phyloP scores from a whole-genome alignment of 2,329 filamentous ascomycete genomes.

The Didymella pomorum region DNA sequence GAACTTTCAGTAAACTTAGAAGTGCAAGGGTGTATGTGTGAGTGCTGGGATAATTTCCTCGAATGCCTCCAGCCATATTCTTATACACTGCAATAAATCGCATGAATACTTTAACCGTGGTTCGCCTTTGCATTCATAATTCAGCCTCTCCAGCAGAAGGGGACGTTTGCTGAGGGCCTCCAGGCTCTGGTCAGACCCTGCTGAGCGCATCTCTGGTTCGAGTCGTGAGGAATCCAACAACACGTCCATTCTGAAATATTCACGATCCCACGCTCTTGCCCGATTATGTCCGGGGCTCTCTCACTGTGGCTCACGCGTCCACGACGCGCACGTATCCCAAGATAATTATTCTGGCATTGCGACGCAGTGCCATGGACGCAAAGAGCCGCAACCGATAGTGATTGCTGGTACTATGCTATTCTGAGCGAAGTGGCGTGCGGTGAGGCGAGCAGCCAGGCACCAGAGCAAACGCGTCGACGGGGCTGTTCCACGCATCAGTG shows the following conservation, averaged over 20 bases:
- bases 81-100: neutral
- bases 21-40: neutral
- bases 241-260: neutral
- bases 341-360: neutral
- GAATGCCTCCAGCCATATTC: neutral
- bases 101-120: neutral
- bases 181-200: neutral
- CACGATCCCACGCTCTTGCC: neutral
- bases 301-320: neutral
- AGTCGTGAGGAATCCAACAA: neutral
- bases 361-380: slow-evolving; percentile 4
- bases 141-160: neutral
- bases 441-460: slow-evolving; percentile 36
- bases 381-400: slow-evolving; percentile 17
- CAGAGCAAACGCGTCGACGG: slow-evolving; percentile 33
- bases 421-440: slow-evolving; percentile 24
- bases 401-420: slow-evolving; percentile 15
- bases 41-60: neutral
- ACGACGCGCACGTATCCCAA: neutral
- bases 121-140: neutral
- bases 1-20: neutral
- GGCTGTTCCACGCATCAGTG: slow-evolving; percentile 26
- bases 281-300: neutral
- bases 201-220: neutral
- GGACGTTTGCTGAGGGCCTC: neutral